These are phyloP conservation scores for Petunia secreta DNA, from an alignment of 257 asterid genomes.

Conservation along the genomic window DNA sequence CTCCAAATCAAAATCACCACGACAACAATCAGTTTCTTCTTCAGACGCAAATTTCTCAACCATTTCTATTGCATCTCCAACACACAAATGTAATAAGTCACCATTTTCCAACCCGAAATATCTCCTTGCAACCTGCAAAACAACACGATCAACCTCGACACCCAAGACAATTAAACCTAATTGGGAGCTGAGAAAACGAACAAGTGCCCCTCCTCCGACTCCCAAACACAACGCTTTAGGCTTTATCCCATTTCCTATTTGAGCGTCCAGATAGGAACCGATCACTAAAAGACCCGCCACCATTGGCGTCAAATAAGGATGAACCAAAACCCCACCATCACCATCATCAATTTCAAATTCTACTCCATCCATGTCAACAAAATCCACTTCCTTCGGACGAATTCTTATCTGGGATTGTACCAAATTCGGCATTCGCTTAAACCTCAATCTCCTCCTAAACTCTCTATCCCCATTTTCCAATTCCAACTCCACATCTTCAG, in stretches of 20 bases:
- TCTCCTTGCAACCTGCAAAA: conserved; percentile 55
- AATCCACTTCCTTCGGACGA: conserved; percentile 32
- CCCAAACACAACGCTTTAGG: conserved; percentile 82
- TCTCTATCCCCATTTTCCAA: conserved; percentile 40
- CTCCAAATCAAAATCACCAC: background rate
- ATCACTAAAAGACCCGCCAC: conserved; percentile 69
- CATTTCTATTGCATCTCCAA: conserved; percentile 62
- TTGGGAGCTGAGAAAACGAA: conserved; percentile 53
- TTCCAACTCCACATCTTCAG: conserved; percentile 75
- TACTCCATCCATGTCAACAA: conserved; percentile 34
- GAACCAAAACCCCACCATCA: conserved; percentile 55
- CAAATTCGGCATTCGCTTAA: conserved; percentile 85
- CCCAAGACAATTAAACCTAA: conserved; percentile 72
- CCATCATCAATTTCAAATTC: conserved; percentile 57
- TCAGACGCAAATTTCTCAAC: conserved; percentile 43
- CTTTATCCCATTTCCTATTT: conserved; percentile 38
- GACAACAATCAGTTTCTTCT: background rate
- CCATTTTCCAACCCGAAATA: conserved; percentile 59
- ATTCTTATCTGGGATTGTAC: conserved; percentile 76
- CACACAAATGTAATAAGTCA: conserved; percentile 45
- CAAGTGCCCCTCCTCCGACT: conserved; percentile 91
- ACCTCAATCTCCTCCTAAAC: conserved; percentile 88
- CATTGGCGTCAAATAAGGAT: conserved; percentile 85
- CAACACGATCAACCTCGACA: conserved; percentile 69
- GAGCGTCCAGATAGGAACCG: conserved; percentile 44